These are phyloP conservation scores for Cyclotella cryptica DNA, from an alignment of 108 stramenopile species.

Conservation along the genomic window DNA sequence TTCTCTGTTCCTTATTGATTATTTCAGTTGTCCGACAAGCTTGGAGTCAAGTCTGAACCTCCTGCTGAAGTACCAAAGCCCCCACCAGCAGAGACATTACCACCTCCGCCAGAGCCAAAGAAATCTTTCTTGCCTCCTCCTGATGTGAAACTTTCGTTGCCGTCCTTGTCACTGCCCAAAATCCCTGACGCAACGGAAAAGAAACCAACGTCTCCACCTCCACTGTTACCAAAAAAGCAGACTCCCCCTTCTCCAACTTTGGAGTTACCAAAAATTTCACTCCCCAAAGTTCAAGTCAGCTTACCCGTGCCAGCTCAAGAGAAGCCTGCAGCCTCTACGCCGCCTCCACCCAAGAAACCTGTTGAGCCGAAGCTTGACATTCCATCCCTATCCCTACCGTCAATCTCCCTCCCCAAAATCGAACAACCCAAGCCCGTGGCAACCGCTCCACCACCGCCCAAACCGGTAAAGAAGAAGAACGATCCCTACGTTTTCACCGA, in stretches of 20 bases:
- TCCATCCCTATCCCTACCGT: constrained; percentile 18
- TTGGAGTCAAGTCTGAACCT: constrained; percentile 23
- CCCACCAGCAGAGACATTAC: constrained; percentile 22
- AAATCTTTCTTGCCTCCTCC: constrained; percentile 43
- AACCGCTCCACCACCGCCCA: constrained; percentile 9
- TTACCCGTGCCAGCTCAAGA: constrained; percentile 21
- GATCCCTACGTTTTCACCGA: constrained; percentile 50
- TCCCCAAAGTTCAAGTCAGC: constrained; percentile 62
- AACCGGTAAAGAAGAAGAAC: constrained; percentile 37
- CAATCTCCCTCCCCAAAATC: constrained; percentile 20
- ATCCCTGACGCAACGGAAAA: constrained; percentile 19
- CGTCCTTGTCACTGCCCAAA: constrained; percentile 45
- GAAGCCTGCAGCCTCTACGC: constrained; percentile 14
- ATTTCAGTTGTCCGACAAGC: constrained; percentile 30
- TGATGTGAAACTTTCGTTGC: constrained; percentile 37
- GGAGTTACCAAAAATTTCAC: constrained; percentile 58
- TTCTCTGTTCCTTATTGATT: neutral
- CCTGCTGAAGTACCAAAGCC: constrained; percentile 46
- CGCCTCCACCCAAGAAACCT: constrained; percentile 26
- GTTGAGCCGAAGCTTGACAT: constrained; percentile 10
- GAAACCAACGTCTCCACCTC: constrained; percentile 34
- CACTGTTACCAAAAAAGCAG: constrained; percentile 20
- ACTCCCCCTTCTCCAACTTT: constrained; percentile 36
- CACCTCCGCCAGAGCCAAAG: constrained; percentile 17
- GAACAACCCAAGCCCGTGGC: constrained; percentile 13